Evolutionary conservation across 2,329 filamentous ascomycete genomes (phyloP).

Genomic region (Fusarium acutatum): DNA sequence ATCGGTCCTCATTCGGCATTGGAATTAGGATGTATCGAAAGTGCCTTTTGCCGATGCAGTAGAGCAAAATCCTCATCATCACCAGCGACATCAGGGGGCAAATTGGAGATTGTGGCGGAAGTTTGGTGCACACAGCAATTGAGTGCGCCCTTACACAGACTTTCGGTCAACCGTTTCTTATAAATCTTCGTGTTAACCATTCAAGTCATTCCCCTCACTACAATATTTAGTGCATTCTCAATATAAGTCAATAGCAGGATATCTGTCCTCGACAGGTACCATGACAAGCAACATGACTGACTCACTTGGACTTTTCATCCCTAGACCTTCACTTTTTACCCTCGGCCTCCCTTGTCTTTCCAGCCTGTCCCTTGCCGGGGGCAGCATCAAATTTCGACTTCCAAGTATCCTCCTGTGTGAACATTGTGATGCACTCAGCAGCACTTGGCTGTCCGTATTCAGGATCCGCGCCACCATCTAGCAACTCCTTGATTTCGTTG

Average conservation of each 20-base stretch:
- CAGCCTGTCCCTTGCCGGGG: constrained; percentile 52
- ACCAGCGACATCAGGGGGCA: background rate
- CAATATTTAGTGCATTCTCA: background rate
- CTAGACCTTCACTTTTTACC: background rate
- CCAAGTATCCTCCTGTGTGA: constrained; percentile 63
- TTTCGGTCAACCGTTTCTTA: background rate
- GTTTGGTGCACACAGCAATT: background rate
- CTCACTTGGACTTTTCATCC: background rate
- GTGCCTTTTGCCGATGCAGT: background rate
- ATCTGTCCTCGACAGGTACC: background rate
- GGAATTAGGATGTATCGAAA: background rate
- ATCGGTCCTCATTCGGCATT: background rate
- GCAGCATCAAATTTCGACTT: constrained; percentile 58
- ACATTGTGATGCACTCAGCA: constrained; percentile 58
- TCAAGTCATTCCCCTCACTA: background rate
- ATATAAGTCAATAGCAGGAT: background rate
- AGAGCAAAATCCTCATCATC: background rate
- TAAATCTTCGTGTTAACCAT: background rate
- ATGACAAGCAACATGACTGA: background rate
- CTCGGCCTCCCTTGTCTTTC: background rate
- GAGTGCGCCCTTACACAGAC: background rate
- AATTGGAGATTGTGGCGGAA: background rate
- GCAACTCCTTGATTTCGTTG: constrained; percentile 48
- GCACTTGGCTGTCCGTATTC: constrained; percentile 61
- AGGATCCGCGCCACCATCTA: constrained; percentile 64